These are phyloP conservation scores for Gossypium trilobum DNA, from an alignment of 441 rosid genomes.

Conservation along the genomic window DNA sequence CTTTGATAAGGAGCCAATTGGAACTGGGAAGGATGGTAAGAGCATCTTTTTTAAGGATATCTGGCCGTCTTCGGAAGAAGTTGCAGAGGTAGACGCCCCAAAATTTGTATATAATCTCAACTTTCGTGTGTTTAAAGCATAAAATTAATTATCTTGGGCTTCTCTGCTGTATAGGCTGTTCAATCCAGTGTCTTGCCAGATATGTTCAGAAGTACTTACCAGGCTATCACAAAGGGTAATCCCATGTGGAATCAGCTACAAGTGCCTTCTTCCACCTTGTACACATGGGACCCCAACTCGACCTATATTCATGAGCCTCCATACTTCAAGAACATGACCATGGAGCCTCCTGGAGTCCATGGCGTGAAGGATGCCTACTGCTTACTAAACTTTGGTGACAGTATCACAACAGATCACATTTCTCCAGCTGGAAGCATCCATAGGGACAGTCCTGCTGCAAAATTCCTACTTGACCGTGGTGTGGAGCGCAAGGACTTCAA, in stretches of 20 bases:
- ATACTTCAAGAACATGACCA: conserved; percentile 86
- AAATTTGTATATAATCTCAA: neutral
- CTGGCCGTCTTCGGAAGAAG: conserved; percentile 89
- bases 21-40: conserved; percentile 79
- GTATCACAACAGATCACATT: conserved; percentile 94
- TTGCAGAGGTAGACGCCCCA: conserved; percentile 59
- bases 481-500: conserved; percentile 86
- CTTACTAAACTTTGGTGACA: conserved; percentile 88
- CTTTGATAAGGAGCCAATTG: conserved; percentile 89
- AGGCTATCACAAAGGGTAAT: conserved; percentile 87
- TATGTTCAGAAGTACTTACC: conserved; percentile 84
- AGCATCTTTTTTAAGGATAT: conserved; percentile 68
- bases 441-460: conserved; percentile 92
- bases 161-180: conserved; percentile 52
- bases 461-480: conserved; percentile 70
- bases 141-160: conserved; percentile 7
- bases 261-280: conserved; percentile 52
- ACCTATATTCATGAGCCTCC: conserved; percentile 99
- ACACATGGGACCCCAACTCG: conserved; percentile 82
- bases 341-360: conserved; percentile 83
- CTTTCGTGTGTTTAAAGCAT: conserved; percentile 8
- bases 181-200: conserved; percentile 88
- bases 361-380: conserved; percentile 94
- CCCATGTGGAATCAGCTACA: conserved; percentile 85
- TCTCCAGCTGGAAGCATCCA: conserved; percentile 98